Evolutionary conservation across 2,329 filamentous ascomycete species (phyloP).

Genomic region (Microcyclosporella mali): DNA sequence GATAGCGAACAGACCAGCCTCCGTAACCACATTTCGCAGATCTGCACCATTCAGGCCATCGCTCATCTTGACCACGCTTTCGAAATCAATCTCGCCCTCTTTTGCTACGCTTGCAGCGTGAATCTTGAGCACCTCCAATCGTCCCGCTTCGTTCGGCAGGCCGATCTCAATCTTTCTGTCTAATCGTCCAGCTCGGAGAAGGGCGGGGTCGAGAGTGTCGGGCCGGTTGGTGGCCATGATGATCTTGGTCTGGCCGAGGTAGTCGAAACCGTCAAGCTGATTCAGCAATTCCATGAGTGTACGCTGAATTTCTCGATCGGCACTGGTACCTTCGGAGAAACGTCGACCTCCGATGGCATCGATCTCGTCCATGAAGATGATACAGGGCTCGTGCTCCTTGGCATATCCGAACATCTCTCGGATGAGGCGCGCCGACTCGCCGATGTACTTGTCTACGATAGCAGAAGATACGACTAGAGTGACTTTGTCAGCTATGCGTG

Average conservation of each 20-base stretch:
- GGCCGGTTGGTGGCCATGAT: constrained; percentile 99
- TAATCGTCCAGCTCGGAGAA: constrained; percentile 85
- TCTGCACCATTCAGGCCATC: constrained; percentile 96
- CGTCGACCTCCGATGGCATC: constrained; percentile 94
- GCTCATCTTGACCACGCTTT: constrained; percentile 99
- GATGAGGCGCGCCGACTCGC: constrained; percentile 93
- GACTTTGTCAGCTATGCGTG: constrained; percentile 10
- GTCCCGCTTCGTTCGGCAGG: constrained; percentile 91
- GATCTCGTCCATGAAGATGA: constrained; percentile 99
- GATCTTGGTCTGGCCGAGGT: constrained; percentile 98
- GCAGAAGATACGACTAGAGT: constrained; percentile 85
- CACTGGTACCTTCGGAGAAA: constrained; percentile 95
- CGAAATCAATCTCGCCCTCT: constrained; percentile 95
- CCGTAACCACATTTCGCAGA: constrained; percentile 93
- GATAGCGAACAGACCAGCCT: constrained; percentile 95
- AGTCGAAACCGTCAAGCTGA: constrained; percentile 98
- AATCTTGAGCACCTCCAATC: constrained; percentile 96
- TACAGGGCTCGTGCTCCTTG: constrained; percentile 98
- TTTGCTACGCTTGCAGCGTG: constrained; percentile 79
- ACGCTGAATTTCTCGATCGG: constrained; percentile 95
- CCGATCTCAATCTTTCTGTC: constrained; percentile 98
- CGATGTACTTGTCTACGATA: constrained; percentile 99
- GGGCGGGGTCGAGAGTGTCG: constrained; percentile 87
- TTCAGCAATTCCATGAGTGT: constrained; percentile 98
- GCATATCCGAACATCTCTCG: constrained; percentile 99